phyloP scores from a whole-genome alignment of 768 basidiomycete genomes.

The Auriscalpium vulgare region DNA sequence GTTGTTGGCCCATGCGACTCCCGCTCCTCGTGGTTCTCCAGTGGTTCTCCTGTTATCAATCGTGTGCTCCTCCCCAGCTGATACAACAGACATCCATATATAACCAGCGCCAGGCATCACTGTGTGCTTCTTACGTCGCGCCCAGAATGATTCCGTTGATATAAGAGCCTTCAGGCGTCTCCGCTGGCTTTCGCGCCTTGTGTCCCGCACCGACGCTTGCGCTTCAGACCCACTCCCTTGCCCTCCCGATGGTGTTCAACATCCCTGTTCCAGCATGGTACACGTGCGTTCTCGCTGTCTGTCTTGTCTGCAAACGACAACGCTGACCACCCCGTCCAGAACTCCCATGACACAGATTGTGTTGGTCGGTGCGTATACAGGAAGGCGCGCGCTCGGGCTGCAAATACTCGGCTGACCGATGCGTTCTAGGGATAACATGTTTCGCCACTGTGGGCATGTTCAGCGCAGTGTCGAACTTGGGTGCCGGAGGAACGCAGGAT shows the following conservation, averaged over 20 bases:
- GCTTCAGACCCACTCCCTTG: not conserved
- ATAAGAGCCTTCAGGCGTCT: not conserved
- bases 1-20: too few species aligned
- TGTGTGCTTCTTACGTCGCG: not conserved
- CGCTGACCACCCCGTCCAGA: not conserved
- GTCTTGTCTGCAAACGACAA: not conserved
- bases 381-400: too few species aligned
- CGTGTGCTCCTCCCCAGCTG: not conserved
- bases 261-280: conserved; percentile 11
- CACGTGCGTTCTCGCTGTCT: conserved; percentile 1
- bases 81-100: too few species aligned
- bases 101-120: not conserved
- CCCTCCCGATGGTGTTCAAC: not conserved
- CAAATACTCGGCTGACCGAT: too few species aligned
- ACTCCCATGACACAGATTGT: conserved; percentile 14
- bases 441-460: conserved; percentile 34
- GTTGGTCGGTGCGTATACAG: conserved; percentile 1
- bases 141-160: not conserved
- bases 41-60: not conserved
- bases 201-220: not conserved
- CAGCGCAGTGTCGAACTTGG: conserved; percentile 29
- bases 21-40: conserved; percentile 8
- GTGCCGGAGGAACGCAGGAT: conserved; percentile 33
- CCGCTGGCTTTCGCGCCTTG: not conserved
- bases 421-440: conserved; percentile 12